Conservation (phyloP, 371 early-diverging fungal species). For the Agmasoma carcini region DNA sequence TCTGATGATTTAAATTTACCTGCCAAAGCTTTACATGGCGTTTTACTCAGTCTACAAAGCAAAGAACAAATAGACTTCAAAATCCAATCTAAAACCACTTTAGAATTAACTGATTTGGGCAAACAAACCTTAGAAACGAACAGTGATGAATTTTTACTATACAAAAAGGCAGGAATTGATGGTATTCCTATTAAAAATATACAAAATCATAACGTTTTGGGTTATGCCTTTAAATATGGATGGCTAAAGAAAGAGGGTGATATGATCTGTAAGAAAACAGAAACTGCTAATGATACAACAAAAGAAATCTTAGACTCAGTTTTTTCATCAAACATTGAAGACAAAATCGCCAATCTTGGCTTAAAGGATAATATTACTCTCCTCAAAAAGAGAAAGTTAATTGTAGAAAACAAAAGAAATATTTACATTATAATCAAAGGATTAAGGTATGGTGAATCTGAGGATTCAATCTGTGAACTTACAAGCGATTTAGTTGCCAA, state of each 20-base stretch:
- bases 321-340: too few relatives aligned
- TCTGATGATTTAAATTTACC: constrained; percentile 8
- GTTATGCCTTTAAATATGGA: constrained; percentile 44
- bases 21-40: constrained; percentile 28
- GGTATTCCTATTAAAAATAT: constrained; percentile 7
- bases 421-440: constrained; percentile 71
- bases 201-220: constrained; percentile 26
- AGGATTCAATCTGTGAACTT: constrained; percentile 77
- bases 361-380: too few relatives aligned
- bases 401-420: constrained; percentile 34
- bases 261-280: constrained; percentile 16
- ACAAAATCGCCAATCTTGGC: too few relatives aligned
- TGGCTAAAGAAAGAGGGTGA: constrained; percentile 40
- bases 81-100: constrained; percentile 7
- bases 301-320: constrained; percentile 3
- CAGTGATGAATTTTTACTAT: constrained; percentile 42
- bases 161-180: constrained; percentile 11
- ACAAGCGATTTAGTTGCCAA: constrained; percentile 77
- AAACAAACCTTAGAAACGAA: constrained; percentile 35
- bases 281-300: constrained; percentile 17
- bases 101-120: constrained; percentile 42
- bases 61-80: constrained; percentile 25
- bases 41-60: constrained; percentile 35
- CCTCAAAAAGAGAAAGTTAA: constrained; percentile 47
- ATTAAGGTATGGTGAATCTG: constrained; percentile 63